Evolutionary conservation across 495 filamentous ascomycete species (phyloP).

Genomic region (Neurospora cerealis): DNA sequence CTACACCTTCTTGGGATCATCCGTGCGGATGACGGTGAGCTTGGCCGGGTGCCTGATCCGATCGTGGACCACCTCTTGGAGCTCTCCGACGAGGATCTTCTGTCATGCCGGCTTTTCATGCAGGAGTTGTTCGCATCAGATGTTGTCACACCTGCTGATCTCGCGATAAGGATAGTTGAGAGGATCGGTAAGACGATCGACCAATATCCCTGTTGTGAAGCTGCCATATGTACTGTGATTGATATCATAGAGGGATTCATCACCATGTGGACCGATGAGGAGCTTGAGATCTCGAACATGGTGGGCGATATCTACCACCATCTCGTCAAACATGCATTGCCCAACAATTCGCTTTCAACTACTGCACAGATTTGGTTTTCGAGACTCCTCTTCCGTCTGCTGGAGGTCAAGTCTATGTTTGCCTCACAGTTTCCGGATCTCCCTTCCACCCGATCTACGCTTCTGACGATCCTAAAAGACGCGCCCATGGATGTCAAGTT

Average conservation of each 20-base stretch:
- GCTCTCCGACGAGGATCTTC: slow-evolving; percentile 49
- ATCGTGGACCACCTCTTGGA: slow-evolving; percentile 50
- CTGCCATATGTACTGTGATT: slow-evolving; percentile 57
- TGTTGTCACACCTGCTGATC: slow-evolving; percentile 27
- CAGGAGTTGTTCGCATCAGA: slow-evolving; percentile 39
- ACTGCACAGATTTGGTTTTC: slow-evolving; percentile 56
- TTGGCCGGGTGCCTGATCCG: slow-evolving; percentile 25
- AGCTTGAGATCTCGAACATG: slow-evolving; percentile 45
- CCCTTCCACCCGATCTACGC: slow-evolving; percentile 60
- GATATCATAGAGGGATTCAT: slow-evolving; percentile 58
- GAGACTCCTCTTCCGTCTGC: slow-evolving; percentile 54
- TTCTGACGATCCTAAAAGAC: slow-evolving; percentile 60
- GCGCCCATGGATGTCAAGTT: slow-evolving; percentile 67
- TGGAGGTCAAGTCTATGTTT: slow-evolving; percentile 56
- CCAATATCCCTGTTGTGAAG: slow-evolving; percentile 66
- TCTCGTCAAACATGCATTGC: slow-evolving; percentile 56
- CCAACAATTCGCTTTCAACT: slow-evolving; percentile 54
- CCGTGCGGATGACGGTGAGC: slow-evolving; percentile 20
- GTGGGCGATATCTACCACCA: slow-evolving; percentile 72
- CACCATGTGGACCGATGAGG: slow-evolving; percentile 49
- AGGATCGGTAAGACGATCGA: slow-evolving; percentile 48
- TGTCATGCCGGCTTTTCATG: slow-evolving; percentile 45
- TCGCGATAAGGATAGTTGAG: slow-evolving; percentile 35
- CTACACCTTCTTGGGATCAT: slow-evolving; percentile 33
- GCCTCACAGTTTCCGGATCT: slow-evolving; percentile 37